Evolutionary conservation across 2,329 filamentous ascomycete species (phyloP).

Genomic region (Berkeleyomyces basicola): DNA sequence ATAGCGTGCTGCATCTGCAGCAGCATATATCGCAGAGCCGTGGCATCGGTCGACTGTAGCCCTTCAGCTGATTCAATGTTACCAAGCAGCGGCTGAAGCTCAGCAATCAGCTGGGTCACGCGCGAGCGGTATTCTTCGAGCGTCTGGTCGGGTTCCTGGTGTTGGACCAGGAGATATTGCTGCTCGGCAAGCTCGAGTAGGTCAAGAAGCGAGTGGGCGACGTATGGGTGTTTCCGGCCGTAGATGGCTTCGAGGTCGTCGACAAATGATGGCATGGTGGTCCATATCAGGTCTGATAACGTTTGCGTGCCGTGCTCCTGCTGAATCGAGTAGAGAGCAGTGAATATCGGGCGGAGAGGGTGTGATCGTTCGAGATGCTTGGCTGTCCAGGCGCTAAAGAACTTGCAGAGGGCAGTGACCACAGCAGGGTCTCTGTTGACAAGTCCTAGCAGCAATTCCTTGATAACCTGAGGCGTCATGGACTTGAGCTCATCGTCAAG

Average conservation of each 20-base stretch:
- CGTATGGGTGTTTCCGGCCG: conserved; percentile 27
- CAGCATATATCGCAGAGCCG: conserved; percentile 26
- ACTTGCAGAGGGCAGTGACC: conserved; percentile 31
- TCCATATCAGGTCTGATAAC: conserved; percentile 28
- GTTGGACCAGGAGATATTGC: background rate
- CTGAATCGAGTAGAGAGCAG: conserved; percentile 28
- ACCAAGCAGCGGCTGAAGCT: conserved; percentile 23
- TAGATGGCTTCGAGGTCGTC: conserved; percentile 30
- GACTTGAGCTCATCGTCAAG: conserved; percentile 28
- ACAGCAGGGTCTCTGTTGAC: conserved; percentile 28
- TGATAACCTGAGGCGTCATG: conserved; percentile 27
- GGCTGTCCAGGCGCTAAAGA: conserved; percentile 27
- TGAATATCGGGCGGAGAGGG: conserved; percentile 28
- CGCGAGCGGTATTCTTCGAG: conserved; percentile 26
- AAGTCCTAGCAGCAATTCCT: conserved; percentile 28
- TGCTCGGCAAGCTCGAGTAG: conserved; percentile 9
- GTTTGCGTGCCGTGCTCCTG: conserved; percentile 28
- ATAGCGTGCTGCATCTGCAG: conserved; percentile 24
- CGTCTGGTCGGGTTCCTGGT: conserved; percentile 7
- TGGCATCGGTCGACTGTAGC: conserved; percentile 21
- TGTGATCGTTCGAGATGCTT: conserved; percentile 28
- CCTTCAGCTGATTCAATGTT: conserved; percentile 23
- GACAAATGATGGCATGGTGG: conserved; percentile 25
- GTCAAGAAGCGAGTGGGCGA: conserved; percentile 21
- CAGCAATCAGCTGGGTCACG: conserved; percentile 23